A percentile compares a stretch with the other conserved stretches of the same genome.
Conservation (phyloP, 306 rosid species). For the Alnus glutinosa region DNA sequence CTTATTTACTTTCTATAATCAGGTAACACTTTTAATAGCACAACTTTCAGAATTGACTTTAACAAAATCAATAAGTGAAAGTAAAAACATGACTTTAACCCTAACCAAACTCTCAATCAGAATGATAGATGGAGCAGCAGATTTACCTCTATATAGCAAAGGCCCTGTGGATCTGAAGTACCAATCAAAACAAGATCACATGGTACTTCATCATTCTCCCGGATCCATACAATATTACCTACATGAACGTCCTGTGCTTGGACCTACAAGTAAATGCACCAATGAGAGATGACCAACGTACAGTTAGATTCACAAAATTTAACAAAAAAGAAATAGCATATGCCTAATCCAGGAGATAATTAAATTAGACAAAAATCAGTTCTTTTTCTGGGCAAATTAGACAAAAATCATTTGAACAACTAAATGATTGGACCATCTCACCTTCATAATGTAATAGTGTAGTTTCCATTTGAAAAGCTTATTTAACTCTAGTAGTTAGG, state of each 20-base stretch:
- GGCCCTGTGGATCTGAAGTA: constrained; percentile 91
- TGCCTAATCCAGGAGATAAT: constrained; percentile 6
- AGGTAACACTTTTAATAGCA: background rate
- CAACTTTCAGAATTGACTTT: background rate
- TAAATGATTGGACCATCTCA: background rate
- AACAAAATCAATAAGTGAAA: background rate
- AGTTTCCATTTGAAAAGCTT: background rate
- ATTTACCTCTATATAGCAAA: constrained; percentile 90
- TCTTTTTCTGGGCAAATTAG: too few relatives aligned
- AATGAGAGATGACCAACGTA: constrained; percentile 2
- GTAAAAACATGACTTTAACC: background rate
- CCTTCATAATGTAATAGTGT: background rate
- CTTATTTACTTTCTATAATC: background rate
- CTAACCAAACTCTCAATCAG: background rate
- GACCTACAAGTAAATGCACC: constrained; percentile 54
- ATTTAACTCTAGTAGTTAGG: constrained; percentile 1
- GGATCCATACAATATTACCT: constrained; percentile 88
- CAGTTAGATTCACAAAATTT: constrained; percentile 25
- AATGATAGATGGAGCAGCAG: constrained; percentile 13
- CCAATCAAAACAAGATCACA: constrained; percentile 96
- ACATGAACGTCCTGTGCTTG: constrained; percentile 92
- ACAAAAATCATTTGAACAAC: background rate
- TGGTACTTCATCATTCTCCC: constrained; percentile 99
- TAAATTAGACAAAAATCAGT: background rate
- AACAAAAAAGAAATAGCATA: constrained; percentile 23